Base-by-base conservation (phyloP, 139 green algal species). In the Nannochloris sp. region DNA sequence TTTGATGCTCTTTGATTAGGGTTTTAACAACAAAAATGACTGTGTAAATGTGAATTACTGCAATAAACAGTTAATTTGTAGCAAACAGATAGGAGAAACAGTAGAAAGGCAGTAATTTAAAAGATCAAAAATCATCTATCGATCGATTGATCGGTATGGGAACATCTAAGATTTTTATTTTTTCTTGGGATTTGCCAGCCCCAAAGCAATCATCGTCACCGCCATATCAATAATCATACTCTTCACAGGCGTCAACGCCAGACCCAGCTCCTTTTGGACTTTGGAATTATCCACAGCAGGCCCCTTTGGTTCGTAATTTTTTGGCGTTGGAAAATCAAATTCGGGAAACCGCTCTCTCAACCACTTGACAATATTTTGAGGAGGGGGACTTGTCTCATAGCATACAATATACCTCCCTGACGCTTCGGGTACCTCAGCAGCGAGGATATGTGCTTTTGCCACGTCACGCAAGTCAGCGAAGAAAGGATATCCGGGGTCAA, bases 401-500 rank as follows among this genome's bases (percentile, higher is more conserved):
- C 59, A 53, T 33, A 85, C 68, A 25, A 82, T 85, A 69, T 80
- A 86, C 13, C 78, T 68, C 5, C 78, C 78, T 29, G 35, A 60
- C 15, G 81, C 74, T 0, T 35, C 4, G 1, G 61, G 63, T 6
- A 29, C 60, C 33, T 79, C 68, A 3, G 74, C 74, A 12, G 74
- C 78, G 31, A 73, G 60, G 14, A 84, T 44, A 39, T 86, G 80
- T 1, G 75, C 74, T 2, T 53, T 60, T 0, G 74, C 77, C n/a
- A 84, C 77, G 42, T 83, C 78, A 6, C 78, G 45, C 35, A 85
- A 73, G 48, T 83, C 77, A 6, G 46, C 65, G 64, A 83, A 74
- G 24, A 71, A 57, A 4, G 68, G 67, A 0, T 61, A 55, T 9
- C 74, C 78, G 4, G 24, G 29, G 2, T 47, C 44, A 0, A 54